Evolutionary conservation across 805 yeast species (phyloP), one percentile per base, ranked within the genome.

Genomic region (Candida pseudofarinosa): DNA sequence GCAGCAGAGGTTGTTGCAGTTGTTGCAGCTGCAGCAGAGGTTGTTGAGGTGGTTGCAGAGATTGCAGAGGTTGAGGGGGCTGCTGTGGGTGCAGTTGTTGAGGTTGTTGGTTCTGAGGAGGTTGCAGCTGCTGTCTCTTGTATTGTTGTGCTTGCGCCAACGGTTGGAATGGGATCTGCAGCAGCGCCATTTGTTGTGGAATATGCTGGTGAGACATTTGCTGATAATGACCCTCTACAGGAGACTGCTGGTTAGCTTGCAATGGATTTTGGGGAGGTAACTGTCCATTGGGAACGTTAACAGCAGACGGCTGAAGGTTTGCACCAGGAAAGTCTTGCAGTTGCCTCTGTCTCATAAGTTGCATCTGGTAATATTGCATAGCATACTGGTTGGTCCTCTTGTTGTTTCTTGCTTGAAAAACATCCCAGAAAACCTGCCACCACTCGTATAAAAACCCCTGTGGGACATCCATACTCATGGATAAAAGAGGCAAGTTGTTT

Each of bases 341-440:
- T 56, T 80, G 84, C 43, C 79, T 71, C 55, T 81, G 84, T 47
- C 78, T 75, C 57, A 79, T 58, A 37, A 73, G 56, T 49, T 83
- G 81, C 48, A 79, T 71, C 49, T 83, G 86, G 54, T 80, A 81
- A 62, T 85, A 87, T 55, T 84, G 86, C 37, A 78, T 76, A 2
- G 93, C 91, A 44, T 77, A 66, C 3, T 49, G 50, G 16, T 85
- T 77, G 12, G 82, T 79, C 13, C 80, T 83, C 45, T 81, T 69
- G 48, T 77, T 80, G 34, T 87, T 80, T 52, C 88, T 75, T 2
- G 95, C 95, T 55, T 85, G 85, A 63, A 84, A 87, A 20, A 88
- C 82, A 59, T 89, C 97, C 97, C 97, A 90, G 59, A 89, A 90
- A 14, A 90, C 81, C 69, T 81, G 88, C 97, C 97, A 89, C 97